phyloP scores from a whole-genome alignment of 2,329 filamentous ascomycete species.

The Colletotrichum navitas region DNA sequence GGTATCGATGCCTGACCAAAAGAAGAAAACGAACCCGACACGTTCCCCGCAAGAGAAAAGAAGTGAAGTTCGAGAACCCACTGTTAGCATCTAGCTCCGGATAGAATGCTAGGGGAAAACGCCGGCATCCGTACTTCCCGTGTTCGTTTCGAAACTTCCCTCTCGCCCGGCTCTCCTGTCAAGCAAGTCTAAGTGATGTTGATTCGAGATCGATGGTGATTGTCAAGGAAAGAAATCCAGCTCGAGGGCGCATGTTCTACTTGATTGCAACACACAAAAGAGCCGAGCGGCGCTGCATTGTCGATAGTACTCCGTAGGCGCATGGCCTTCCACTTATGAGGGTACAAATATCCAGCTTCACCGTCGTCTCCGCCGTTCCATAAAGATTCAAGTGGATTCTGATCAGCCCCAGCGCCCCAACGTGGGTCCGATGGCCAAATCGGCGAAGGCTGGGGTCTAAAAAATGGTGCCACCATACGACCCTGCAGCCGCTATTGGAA shows the following conservation, averaged over 20 bases:
- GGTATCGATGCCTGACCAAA: slow-evolving; percentile 29
- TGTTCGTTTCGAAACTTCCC: slow-evolving; percentile 20
- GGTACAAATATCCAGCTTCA: slow-evolving; percentile 8
- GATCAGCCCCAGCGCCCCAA: slow-evolving; percentile 19
- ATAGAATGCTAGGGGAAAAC: slow-evolving; percentile 1
- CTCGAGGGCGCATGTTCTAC: background rate
- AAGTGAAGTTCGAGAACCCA: slow-evolving; percentile 31
- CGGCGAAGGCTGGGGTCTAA: slow-evolving; percentile 17
- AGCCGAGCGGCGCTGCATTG: background rate
- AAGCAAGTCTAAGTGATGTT: background rate
- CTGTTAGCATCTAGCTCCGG: slow-evolving; percentile 7
- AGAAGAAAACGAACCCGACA: slow-evolving; percentile 29
- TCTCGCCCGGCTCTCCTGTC: background rate
- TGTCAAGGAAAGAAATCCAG: background rate
- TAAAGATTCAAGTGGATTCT: slow-evolving; percentile 35
- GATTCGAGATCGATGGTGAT: no score
- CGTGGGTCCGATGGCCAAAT: slow-evolving; percentile 34
- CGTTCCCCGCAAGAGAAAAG: slow-evolving; percentile 27
- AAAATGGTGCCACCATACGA: slow-evolving; percentile 23
- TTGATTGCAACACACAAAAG: background rate
- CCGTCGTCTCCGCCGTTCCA: slow-evolving; percentile 25
- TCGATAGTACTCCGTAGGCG: background rate
- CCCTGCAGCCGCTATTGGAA: slow-evolving; percentile 41
- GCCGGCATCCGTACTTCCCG: slow-evolving; percentile 13
- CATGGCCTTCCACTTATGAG: slow-evolving; percentile 26